Conservation (phyloP, 1,284 basidiomycete species). For the Apiotrichum laibachii region DNA sequence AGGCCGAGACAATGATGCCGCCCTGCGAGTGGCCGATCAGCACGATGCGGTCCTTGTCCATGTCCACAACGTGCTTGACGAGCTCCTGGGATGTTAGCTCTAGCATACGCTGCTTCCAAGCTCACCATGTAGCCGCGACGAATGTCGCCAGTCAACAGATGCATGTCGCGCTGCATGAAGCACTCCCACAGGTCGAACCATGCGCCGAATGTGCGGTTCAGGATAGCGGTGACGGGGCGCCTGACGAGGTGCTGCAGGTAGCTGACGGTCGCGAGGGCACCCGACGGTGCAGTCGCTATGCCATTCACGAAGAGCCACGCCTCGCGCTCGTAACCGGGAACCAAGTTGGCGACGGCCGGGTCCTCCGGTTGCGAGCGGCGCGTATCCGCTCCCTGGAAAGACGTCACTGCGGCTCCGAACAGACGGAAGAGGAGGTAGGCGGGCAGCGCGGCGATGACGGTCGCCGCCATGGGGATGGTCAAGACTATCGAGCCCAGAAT, state of each 20-base stretch:
- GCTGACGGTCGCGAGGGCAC: conserved; percentile 29
- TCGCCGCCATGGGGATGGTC: neutral
- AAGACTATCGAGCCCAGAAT: neutral
- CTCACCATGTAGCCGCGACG: conserved; percentile 24
- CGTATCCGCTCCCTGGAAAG: neutral
- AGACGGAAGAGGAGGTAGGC: neutral
- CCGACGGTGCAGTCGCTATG: conserved; percentile 28
- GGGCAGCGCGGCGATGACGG: neutral
- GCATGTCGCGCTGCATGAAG: conserved; percentile 31
- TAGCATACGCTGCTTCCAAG: too few species aligned
- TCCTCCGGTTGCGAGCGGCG: neutral
- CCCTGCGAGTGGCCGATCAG: conserved; percentile 38
- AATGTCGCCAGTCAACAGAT: conserved; percentile 26
- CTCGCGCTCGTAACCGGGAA: conserved; percentile 1
- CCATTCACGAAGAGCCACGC: conserved; percentile 37
- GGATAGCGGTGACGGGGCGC: conserved; percentile 27
- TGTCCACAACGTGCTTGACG: conserved; percentile 14
- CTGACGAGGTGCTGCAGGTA: conserved; percentile 24
- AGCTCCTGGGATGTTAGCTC: neutral
- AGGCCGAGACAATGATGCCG: conserved; percentile 30
- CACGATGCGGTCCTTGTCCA: conserved; percentile 26
- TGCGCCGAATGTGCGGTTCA: conserved; percentile 31
- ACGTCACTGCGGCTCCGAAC: neutral
- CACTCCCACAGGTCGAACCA: conserved; percentile 36
- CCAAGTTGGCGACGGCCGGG: conserved; percentile 4